phyloP scores from a whole-genome alignment of 129 eudicot species.

The Lonicera japonica region DNA sequence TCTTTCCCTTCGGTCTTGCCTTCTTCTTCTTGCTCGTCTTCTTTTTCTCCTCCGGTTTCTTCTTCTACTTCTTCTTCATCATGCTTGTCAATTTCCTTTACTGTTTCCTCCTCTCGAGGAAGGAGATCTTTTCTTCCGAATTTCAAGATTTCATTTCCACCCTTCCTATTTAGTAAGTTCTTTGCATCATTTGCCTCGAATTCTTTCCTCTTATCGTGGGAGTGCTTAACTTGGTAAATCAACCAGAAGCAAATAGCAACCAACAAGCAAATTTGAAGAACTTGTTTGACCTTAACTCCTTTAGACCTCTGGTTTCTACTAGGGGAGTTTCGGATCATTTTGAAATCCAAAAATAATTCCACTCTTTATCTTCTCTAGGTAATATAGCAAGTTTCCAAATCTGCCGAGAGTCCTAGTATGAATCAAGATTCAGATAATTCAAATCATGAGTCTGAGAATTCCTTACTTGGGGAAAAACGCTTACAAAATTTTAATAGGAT shows the following conservation, averaged over 20 bases:
- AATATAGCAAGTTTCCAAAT: background rate
- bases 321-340: constrained; percentile 66
- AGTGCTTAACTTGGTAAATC: constrained; percentile 71
- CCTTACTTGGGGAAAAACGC: constrained; percentile 8
- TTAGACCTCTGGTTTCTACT: constrained; percentile 61
- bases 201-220: constrained; percentile 65
- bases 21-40: constrained; percentile 25
- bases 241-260: constrained; percentile 84
- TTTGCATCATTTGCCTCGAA: constrained; percentile 38
- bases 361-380: constrained; percentile 2
- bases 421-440: too few species aligned
- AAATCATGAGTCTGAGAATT: too few species aligned
- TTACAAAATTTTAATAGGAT: too few species aligned
- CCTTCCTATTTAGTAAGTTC: constrained; percentile 6
- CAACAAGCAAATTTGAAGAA: constrained; percentile 63
- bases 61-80: constrained; percentile 40
- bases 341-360: constrained; percentile 3
- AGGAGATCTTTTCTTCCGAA: constrained; percentile 66
- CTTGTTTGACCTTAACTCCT: constrained; percentile 54
- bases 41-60: constrained; percentile 40
- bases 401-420: too few species aligned
- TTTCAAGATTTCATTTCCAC: constrained; percentile 27
- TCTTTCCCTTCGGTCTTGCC: constrained; percentile 17
- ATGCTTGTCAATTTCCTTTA: constrained; percentile 22
- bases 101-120: constrained; percentile 40